phyloP scores from a whole-genome alignment of 1,284 basidiomycete genomes.

The Cystobasidiaceae sp. region DNA sequence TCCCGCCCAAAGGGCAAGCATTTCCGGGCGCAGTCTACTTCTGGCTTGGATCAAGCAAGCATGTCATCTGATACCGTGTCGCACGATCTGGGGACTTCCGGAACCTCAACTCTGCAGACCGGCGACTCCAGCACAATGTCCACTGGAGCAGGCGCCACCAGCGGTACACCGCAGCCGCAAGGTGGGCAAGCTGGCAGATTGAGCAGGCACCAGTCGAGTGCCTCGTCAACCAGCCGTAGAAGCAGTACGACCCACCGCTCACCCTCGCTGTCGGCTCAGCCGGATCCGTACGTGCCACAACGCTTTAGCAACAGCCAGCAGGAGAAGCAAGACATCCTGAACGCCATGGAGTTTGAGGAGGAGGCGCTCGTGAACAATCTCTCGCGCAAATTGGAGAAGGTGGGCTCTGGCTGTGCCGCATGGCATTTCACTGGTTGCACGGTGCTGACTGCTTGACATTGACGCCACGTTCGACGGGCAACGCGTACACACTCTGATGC shows the following conservation, averaged over 20 bases:
- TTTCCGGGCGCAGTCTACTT: too few species aligned
- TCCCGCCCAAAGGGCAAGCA: too few species aligned
- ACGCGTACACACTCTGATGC: neutral
- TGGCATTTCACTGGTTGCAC: too few species aligned
- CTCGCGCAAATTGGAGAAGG: constrained; percentile 25
- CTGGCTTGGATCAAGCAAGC: neutral
- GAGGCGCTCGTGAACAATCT: constrained; percentile 19
- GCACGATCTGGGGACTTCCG: too few species aligned
- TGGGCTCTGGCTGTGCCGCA: neutral
- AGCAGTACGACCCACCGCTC: constrained; percentile 8
- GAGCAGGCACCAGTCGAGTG: too few species aligned
- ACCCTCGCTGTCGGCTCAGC: constrained; percentile 5
- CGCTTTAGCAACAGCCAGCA: constrained; percentile 18
- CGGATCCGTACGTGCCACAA: constrained; percentile 8
- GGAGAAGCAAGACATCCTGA: constrained; percentile 14
- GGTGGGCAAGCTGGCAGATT: neutral
- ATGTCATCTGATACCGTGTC: too few species aligned
- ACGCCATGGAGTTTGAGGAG: constrained; percentile 14
- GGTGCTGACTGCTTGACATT: too few species aligned
- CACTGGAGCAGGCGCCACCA: neutral
- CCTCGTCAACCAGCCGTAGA: constrained; percentile 11
- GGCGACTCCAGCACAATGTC: neutral
- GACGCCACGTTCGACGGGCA: too few species aligned
- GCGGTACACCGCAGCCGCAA: neutral
- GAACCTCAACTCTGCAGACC: too few species aligned